phyloP scores from a whole-genome alignment of 495 filamentous ascomycete genomes.

The Podospora pseudopauciseta region DNA sequence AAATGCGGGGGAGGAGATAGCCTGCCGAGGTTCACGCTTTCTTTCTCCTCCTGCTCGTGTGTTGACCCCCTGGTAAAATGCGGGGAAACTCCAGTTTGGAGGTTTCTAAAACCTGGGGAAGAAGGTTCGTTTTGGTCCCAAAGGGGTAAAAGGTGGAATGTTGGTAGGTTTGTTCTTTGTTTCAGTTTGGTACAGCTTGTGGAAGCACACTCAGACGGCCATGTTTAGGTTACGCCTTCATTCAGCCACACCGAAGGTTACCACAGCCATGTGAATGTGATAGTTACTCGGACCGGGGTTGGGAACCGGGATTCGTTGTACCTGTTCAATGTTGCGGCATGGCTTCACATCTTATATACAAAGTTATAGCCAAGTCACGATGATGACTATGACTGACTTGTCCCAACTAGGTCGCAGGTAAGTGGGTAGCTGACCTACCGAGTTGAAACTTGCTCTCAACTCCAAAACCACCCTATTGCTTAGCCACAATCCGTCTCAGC shows the following conservation, averaged over 20 bases:
- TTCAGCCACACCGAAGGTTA: too few species aligned
- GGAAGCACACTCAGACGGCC: constrained; percentile 7
- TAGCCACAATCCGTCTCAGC: constrained; percentile 22
- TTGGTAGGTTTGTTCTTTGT: background rate
- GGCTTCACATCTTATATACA: background rate
- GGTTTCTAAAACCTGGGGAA: background rate
- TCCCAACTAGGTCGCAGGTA: background rate
- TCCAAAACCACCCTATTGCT: constrained; percentile 7
- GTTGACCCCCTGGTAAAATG: background rate
- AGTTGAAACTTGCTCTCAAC: background rate
- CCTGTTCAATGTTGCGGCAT: background rate
- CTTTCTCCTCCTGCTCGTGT: background rate
- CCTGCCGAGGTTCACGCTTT: background rate
- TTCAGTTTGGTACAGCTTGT: background rate
- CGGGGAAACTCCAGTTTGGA: background rate
- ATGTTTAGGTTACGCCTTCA: too few species aligned
- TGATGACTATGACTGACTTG: background rate
- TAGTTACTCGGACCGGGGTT: background rate
- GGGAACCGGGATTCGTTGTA: background rate
- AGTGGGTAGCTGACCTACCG: background rate
- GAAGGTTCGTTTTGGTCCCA: background rate
- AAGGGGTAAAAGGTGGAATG: background rate
- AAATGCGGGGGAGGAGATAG: background rate
- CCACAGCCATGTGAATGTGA: background rate
- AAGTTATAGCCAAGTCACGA: background rate